These are phyloP conservation scores for Chamaecrista fasciculata DNA, from an alignment of 306 rosid species.

Conservation along the genomic window DNA sequence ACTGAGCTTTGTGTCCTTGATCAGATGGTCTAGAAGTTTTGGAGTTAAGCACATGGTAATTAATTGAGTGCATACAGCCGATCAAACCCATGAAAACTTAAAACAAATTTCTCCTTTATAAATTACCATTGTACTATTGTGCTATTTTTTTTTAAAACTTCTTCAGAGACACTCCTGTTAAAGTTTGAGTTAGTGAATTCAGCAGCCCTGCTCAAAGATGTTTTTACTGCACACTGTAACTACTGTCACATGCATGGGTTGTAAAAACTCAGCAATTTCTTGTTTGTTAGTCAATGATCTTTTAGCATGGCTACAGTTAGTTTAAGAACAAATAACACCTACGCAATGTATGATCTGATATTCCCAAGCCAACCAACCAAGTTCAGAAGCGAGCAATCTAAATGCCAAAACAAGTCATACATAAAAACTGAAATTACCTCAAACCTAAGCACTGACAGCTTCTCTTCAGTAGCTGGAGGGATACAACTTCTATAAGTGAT, in stretches of 20 bases:
- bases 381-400: constrained; percentile 23
- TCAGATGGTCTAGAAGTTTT: background rate
- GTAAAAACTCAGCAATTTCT: background rate
- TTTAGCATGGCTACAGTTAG: background rate
- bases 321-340: constrained; percentile 20
- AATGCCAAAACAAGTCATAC: background rate
- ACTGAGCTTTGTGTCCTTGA: background rate
- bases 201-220: background rate
- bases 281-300: background rate
- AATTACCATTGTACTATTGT: background rate
- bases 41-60: background rate
- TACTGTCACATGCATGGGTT: background rate
- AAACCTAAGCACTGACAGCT: constrained; percentile 69
- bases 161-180: background rate
- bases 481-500: constrained; percentile 91
- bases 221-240: background rate
- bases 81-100: background rate
- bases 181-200: background rate
- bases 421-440: constrained; percentile 56
- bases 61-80: background rate
- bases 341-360: constrained; percentile 10
- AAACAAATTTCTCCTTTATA: background rate
- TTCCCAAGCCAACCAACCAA: constrained; percentile 12
- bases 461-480: constrained; percentile 67
- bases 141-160: no score